Conservation (phyloP, 2,329 filamentous ascomycete species). For the Elsinoe necatrix region DNA sequence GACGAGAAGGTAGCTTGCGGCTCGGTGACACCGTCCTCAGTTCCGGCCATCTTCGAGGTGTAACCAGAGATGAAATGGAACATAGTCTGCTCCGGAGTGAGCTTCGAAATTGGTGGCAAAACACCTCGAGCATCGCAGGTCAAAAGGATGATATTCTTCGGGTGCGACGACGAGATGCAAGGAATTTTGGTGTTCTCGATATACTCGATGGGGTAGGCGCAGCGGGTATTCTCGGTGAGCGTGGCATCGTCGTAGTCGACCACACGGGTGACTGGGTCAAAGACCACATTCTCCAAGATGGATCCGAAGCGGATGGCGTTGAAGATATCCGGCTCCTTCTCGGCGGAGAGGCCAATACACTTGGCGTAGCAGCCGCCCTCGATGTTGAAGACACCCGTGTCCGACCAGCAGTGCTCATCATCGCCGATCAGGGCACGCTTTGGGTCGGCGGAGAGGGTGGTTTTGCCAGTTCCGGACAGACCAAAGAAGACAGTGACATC, state of each 20-base stretch:
- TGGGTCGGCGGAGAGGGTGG: constrained; percentile 91
- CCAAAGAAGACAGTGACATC: constrained; percentile 99
- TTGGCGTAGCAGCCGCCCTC: constrained; percentile 99
- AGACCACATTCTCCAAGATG: constrained; percentile 97
- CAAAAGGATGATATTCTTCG: constrained; percentile 94
- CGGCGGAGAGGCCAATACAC: constrained; percentile 90
- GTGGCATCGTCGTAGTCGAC: constrained; percentile 96
- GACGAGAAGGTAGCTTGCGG: constrained; percentile 98
- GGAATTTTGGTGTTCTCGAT: constrained; percentile 98
- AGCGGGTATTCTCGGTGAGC: constrained; percentile 95
- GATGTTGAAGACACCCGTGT: constrained; percentile 97
- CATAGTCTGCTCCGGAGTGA: constrained; percentile 92
- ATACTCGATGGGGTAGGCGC: constrained; percentile 98
- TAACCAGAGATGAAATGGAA: constrained; percentile 99
- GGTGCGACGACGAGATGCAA: constrained; percentile 78
- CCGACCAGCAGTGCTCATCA: constrained; percentile 99
- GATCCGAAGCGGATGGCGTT: constrained; percentile 93
- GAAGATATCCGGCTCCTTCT: constrained; percentile 99
- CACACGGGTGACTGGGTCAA: constrained; percentile 77
- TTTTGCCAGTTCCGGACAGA: constrained; percentile 97
- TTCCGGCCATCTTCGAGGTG: constrained; percentile 99
- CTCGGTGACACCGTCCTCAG: constrained; percentile 92
- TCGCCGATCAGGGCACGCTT: constrained; percentile 95
- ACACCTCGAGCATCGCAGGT: constrained; percentile 98
- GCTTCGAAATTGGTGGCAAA: constrained; percentile 94